phyloP scores from a whole-genome alignment of 495 filamentous ascomycete species.

The Trypethelium eluteriae region DNA sequence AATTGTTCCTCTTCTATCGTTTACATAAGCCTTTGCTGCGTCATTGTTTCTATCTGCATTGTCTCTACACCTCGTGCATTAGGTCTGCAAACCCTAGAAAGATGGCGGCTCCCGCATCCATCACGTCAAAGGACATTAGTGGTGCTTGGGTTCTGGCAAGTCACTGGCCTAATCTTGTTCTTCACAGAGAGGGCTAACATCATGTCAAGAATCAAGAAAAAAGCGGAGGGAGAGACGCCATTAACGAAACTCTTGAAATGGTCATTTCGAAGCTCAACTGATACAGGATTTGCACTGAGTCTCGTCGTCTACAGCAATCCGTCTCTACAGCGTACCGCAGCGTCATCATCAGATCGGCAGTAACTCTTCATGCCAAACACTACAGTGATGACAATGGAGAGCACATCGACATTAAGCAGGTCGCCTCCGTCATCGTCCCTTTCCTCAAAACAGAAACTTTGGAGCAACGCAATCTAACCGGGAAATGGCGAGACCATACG shows the following conservation, averaged over 20 bases:
- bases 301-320: constrained; percentile 53
- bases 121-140: constrained; percentile 64
- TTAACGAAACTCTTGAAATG: not conserved
- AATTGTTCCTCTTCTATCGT: not conserved
- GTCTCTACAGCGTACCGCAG: constrained; percentile 74
- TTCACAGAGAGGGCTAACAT: too few species aligned
- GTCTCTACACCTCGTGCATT: not conserved
- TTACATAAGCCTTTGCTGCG: not conserved
- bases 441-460: constrained; percentile 58
- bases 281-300: not conserved
- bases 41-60: not conserved
- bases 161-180: not conserved
- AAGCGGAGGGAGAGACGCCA: constrained; percentile 13
- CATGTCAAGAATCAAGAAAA: constrained; percentile 21
- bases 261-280: not conserved
- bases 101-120: constrained; percentile 75
- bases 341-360: constrained; percentile 58
- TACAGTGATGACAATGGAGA: constrained; percentile 12
- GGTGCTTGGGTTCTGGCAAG: constrained; percentile 74
- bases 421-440: constrained; percentile 48
- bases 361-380: constrained; percentile 62
- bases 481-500: constrained; percentile 57
- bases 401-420: constrained; percentile 80
- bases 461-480: constrained; percentile 66
- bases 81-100: too few species aligned